These are phyloP conservation scores for Eucalyptus sp. DNA, from an alignment of 345 rosid species.

Conservation along the genomic window DNA sequence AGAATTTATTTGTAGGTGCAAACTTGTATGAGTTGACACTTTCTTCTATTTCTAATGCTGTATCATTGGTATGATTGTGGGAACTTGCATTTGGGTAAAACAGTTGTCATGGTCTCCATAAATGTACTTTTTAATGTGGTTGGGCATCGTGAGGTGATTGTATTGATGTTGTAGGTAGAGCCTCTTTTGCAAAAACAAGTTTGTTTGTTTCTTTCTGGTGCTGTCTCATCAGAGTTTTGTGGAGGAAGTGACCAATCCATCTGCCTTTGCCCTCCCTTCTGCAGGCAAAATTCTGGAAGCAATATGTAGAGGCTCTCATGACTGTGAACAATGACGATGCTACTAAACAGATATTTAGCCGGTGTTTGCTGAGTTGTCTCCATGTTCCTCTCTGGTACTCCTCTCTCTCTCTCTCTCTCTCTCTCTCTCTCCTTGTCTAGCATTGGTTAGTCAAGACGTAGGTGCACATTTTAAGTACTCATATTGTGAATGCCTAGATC, in stretches of 20 bases:
- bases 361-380: slow-evolving; percentile 84
- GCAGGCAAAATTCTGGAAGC: slow-evolving; percentile 96
- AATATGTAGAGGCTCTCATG: slow-evolving; percentile 90
- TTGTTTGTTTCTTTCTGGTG: not conserved
- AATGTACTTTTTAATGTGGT: not conserved
- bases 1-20: not conserved
- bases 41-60: not conserved
- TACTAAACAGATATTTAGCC: slow-evolving; percentile 84
- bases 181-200: not conserved
- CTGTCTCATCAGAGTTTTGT: not conserved
- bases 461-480: not conserved
- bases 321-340: slow-evolving; percentile 79
- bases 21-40: not conserved
- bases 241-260: not conserved
- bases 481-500: not conserved
- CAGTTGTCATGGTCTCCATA: not conserved
- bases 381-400: slow-evolving; percentile 89
- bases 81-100: not conserved
- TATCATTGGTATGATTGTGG: not conserved
- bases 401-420: not conserved
- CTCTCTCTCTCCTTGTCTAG: too few relatives aligned
- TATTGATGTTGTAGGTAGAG: not conserved
- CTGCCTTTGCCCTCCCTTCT: not conserved
- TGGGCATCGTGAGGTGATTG: not conserved
- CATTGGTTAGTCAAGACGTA: not conserved